Conservation (phyloP, 2,329 filamentous ascomycete genomes). For the Penicillium italicum region DNA sequence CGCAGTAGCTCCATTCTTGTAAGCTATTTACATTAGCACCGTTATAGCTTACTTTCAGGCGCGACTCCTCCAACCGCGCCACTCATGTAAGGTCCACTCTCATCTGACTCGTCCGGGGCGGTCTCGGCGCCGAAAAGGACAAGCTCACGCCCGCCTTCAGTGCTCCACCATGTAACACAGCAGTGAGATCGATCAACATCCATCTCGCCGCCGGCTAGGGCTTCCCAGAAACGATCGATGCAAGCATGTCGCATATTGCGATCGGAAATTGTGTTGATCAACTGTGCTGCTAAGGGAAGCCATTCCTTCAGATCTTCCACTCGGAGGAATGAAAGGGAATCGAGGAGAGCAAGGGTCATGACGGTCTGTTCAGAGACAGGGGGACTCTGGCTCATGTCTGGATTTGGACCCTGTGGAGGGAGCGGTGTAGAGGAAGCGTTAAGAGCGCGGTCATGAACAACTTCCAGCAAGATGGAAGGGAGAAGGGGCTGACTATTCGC, state of each 20-base stretch:
- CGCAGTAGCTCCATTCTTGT: not conserved
- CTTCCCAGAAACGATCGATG: conserved; percentile 72
- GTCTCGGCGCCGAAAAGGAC: conserved; percentile 47
- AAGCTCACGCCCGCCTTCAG: conserved; percentile 57
- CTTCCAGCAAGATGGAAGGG: conserved; percentile 76
- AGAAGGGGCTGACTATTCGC: conserved; percentile 70
- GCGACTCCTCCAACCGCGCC: conserved; percentile 46
- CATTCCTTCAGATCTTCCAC: conserved; percentile 72
- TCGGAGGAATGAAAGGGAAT: conserved; percentile 71
- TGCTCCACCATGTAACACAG: conserved; percentile 83
- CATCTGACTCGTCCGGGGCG: conserved; percentile 14
- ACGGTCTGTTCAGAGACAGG: conserved; percentile 69
- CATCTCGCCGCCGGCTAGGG: conserved; percentile 77
- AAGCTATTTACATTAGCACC: not conserved
- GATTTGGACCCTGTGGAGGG: conserved; percentile 38
- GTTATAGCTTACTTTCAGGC: conserved; percentile 50
- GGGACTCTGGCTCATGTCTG: conserved; percentile 32
- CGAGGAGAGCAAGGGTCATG: conserved; percentile 71
- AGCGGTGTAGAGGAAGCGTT: conserved; percentile 52
- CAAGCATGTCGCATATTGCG: conserved; percentile 60
- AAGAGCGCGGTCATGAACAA: conserved; percentile 64
- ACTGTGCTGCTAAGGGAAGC: conserved; percentile 67
- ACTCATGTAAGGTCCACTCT: conserved; percentile 51
- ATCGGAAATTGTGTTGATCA: conserved; percentile 64
- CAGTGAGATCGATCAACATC: conserved; percentile 77